Base-by-base conservation (phyloP, 2,329 filamentous ascomycete species). In the Huntiella abstrusa region DNA sequence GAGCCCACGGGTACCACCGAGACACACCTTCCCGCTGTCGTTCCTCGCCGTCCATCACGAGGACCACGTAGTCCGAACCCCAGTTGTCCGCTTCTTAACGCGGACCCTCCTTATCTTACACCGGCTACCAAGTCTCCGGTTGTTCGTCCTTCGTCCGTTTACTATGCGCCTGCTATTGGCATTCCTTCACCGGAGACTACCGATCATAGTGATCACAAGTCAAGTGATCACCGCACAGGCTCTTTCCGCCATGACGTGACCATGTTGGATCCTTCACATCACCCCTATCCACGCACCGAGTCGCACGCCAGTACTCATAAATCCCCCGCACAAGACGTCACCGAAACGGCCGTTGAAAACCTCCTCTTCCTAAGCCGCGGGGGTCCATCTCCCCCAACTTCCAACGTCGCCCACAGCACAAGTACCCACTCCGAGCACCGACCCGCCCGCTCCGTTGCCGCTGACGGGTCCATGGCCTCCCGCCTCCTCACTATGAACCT, bases 341-440 rank as follows among this genome's bases (percentile, higher is more conserved):
- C 58, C 2, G 59, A 62, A 11, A 59, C 51, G 5, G 60, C 60
- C 4, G 60, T 62, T 5, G 60, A 59, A 5, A 58, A 60, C 38
- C 53, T 62, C 1, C 53, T 62, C 1, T 59, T 58, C 41, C 56
- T 62, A 10, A 59, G 59, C 32, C 58, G 60, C 33, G 55, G 57
- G 8, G 34, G 51, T 43, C 48, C 50, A 11, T 48, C 45, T 7
- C 42, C 45, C 6, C 48, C 48, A 2, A 41, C 44, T 6, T 50
- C 48, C 17, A 45, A 47, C 41, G 45, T 50, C 33, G 48, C 48
- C n/a, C 46, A 36, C 35, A 50, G 48, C 22, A 43, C 46, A 3
- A 16, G 33, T 40, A 22, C 45, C 41, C 17, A n/a, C 16, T 46
- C 48, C 15, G 37, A 39, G 16, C 45, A 37, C 12, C 28, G 22